Evolutionary conservation across 805 yeast species (phyloP), one percentile per base, ranked within the genome.

Genomic region (Candida dajiaensis): DNA sequence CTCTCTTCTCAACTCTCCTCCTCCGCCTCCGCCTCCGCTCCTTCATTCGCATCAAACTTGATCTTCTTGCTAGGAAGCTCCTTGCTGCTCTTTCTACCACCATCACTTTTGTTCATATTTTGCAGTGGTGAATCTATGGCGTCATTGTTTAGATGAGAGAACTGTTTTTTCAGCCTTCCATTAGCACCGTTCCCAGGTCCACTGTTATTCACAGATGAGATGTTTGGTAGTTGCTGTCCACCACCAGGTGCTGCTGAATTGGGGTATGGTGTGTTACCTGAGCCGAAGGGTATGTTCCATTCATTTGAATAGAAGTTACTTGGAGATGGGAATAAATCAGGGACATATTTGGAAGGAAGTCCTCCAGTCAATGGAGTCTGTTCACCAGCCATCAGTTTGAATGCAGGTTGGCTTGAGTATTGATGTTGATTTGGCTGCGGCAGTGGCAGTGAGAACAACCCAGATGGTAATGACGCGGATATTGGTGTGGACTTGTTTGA

Each of bases 301-400:
- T 78, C 83, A 45, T 78, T 72, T 7, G 81, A 77, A 56, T 84
- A 86, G 54, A 81, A 80, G 51, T 78, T 84, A n/a, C 81, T 77
- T 0, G 96, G 96, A 6, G 92, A 84, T 26, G 89, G 90, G 56
- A 87, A 80, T 59, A 83, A 69, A 55, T 86, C 95, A 48, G 75
- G 75, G 38, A 85, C 79, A 55, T 81, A 86, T 43, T 85, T 72
- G 2, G 86, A 78, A 3, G 95, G 90, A 21, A 86, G 66, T 0
- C 80, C 82, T 7, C 84, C 83, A 3, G 80, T 70, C 13, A 84
- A 63, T 3, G 90, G 88, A 0, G 89, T 81, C 50, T 83, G 89
- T 36, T 83, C 89, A 12, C 83, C 79, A 23, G 60, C 55, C 43
- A 54, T 50, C 36, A 54, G 59, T 28, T 61, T 57, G 42, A 52